These are phyloP conservation scores for Fonsecaea erecta DNA, from an alignment of 2,329 filamentous ascomycete species.

Conservation along the genomic window DNA sequence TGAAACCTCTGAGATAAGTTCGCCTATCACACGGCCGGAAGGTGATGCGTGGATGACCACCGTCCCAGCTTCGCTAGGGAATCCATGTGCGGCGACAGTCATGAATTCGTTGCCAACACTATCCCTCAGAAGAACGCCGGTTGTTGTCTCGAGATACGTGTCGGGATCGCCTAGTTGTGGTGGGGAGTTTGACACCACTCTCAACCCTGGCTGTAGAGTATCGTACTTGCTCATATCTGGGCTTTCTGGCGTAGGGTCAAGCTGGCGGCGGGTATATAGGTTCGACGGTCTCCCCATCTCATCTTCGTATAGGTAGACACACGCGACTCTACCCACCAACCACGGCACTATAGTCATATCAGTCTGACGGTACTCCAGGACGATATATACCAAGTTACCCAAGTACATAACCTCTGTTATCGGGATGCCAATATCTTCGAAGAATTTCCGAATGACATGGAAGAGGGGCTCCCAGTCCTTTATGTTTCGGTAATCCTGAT, in stretches of 20 bases:
- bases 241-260: too few species aligned
- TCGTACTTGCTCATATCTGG: neutral
- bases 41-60: neutral
- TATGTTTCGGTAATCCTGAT: neutral
- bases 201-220: neutral
- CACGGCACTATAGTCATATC: neutral
- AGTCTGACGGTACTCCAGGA: neutral
- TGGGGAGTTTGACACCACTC: neutral
- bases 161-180: too few species aligned
- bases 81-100: neutral
- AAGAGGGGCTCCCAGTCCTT: constrained; percentile 7
- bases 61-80: neutral
- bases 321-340: neutral
- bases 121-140: constrained; percentile 6
- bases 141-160: neutral
- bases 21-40: neutral
- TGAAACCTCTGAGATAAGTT: neutral
- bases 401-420: neutral
- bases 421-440: neutral
- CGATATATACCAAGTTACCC: neutral
- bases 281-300: constrained; percentile 5
- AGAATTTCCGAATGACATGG: neutral
- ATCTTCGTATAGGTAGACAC: constrained; percentile 1
- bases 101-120: constrained; percentile 1
- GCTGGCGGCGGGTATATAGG: neutral